phyloP scores from a whole-genome alignment of 208 protist species.

The Acanthamoeba triangularis region DNA sequence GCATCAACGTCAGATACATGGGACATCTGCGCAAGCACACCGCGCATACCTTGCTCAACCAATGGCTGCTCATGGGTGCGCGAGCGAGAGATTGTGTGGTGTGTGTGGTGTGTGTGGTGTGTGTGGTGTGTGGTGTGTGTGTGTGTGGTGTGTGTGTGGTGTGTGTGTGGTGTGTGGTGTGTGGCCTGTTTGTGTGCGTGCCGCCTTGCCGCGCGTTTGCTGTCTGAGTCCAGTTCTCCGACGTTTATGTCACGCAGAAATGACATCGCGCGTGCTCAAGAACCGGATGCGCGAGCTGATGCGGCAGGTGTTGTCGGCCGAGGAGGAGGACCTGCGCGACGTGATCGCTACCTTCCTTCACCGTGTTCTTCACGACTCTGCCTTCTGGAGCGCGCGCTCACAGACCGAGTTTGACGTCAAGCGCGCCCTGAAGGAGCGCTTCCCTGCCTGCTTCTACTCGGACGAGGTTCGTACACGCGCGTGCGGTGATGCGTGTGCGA shows the following conservation, averaged over 20 bases:
- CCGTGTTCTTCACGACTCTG: neutral
- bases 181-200: too few relatives aligned
- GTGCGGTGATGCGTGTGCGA: neutral
- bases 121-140: neutral
- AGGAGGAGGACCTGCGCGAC: neutral
- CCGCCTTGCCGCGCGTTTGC: too few relatives aligned
- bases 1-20: neutral
- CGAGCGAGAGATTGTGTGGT: too few relatives aligned
- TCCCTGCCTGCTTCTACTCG: neutral
- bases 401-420: neutral
- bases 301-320: neutral
- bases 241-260: neutral
- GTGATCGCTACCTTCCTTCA: constrained; percentile 15
- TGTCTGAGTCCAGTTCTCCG: too few relatives aligned
- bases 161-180: too few relatives aligned
- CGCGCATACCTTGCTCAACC: neutral
- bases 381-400: neutral
- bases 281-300: constrained; percentile 61
- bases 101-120: too few relatives aligned
- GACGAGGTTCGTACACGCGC: neutral
- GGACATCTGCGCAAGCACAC: constrained; percentile 5
- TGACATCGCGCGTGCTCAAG: constrained; percentile 44
- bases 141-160: neutral
- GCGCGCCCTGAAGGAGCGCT: neutral
- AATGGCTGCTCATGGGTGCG: constrained; percentile 1